Base-by-base conservation (phyloP, 495 filamentous ascomycete genomes). In the Daldinia loculata region DNA sequence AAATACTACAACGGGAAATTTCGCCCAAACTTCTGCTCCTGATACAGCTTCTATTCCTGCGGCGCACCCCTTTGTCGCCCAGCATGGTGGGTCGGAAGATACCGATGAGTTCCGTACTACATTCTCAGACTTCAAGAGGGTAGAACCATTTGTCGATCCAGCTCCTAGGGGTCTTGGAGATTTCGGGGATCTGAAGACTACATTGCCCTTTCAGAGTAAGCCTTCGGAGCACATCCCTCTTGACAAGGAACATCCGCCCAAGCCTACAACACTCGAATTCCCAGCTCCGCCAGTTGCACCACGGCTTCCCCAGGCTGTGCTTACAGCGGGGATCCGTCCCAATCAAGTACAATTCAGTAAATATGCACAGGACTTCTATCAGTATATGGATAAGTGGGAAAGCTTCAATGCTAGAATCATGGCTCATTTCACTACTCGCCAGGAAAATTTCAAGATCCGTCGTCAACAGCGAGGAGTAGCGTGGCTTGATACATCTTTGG, bases 201-300 rank as follows among this genome's bases (percentile, higher is more conserved):
- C 82, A 2, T 86, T 97, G 1, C 93, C 93, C 0, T 95, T 95
- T 76, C 79, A 89, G 63, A 94, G 91, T 45, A 80, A 83, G 30
- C 75, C 93, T 1, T 84, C 89, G 4, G 66, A 78, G 19, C 78
- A 79, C 15, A 74, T 83, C 17, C 83, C 83, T 1, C 57, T 83
- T 19, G 66, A 75, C n/a, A 77, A 73, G 26, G 79, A 81, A 60
- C 65, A 75, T 4, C 55, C 57, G n/a, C 65, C 67, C 30, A 66
- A 51, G n/a, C 56, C 80, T 4, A 77, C 80, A 9, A 77, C 79
- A 5, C 80, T 92, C 4, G 68, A 80, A 1, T 84, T 92, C 7
- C 93, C 93, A 0, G 77, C 82, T 11, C 83, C 89, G 2, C 94
- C 94, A 0, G 84, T 83, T 62, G 85, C 84, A 4, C 87, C 87